Base-by-base conservation (phyloP, 495 filamentous ascomycete genomes). In the Xylaria flabelliformis region DNA sequence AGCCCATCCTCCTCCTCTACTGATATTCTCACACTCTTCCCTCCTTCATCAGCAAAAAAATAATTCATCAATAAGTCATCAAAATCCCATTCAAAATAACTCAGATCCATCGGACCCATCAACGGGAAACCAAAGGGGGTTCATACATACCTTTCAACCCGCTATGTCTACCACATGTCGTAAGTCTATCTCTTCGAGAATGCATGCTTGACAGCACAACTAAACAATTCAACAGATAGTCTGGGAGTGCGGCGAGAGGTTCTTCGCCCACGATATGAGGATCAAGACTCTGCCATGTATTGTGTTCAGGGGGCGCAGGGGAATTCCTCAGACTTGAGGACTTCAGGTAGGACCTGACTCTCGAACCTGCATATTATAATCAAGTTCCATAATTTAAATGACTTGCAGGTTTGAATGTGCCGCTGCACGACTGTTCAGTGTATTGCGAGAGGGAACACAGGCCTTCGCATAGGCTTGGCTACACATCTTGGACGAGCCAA, bases 1-100 rank as follows among this genome's bases (percentile, higher is more conserved):
- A 73, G 64, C 64, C 64, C 51, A 36, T 36, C 71, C 64, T 58
- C 71, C 64, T 64, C 64, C 64, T 64, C 44, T 12, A 36, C 17
- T 34, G 5, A 26, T 63, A 55, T 51, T 69, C 55, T 39, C 64
- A 46, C 65, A 44, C 24, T 63, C 56, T 64, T 53, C 21, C 42
- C 64, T 72, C 15, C 64, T 73, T 67, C 24, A 55, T 21, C 56
- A 63, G 44, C 34, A 36, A 26, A 50, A 65, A 0, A 4, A 29
- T 46, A 71, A 34, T 51, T 24, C 55, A 66, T 73, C 53, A 51
- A 53, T 15, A 68, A 61, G 21, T 36, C 29, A 50, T 59, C 53
- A 41, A 67, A 68, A 67, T 17, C 26, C 32, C 41, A 68, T 26
- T 34, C n/a, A 61, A 55, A 67, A 62, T 13, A 9, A 6, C 64